A percentile compares a stretch with the other conserved stretches of the same genome.
phyloP scores from a whole-genome alignment of 176 grass and related monocot species.

The Rhynchospora breviuscula region DNA sequence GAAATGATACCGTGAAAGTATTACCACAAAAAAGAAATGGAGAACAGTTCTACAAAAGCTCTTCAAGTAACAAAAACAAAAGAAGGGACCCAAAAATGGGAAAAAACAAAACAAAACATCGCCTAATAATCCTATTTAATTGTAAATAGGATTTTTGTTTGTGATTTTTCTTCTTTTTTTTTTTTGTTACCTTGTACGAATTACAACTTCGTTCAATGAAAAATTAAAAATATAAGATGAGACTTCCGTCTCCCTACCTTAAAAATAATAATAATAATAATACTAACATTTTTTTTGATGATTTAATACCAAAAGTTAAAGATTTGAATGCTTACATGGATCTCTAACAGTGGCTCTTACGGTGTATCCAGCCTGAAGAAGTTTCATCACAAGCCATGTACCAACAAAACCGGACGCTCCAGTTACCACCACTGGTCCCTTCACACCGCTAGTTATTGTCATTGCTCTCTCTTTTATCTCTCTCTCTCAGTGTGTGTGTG shows the following conservation, averaged over 20 bases:
- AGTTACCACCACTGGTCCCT: slow-evolving; percentile 72
- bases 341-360: slow-evolving; percentile 75
- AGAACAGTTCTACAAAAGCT: neutral
- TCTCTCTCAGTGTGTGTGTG: neutral
- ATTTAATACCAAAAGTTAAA: neutral
- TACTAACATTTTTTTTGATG: too few species aligned
- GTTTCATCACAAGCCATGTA: slow-evolving; percentile 88
- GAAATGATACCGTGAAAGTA: too few species aligned
- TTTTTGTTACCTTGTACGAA: too few species aligned
- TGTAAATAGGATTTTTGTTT: too few species aligned
- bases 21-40: neutral
- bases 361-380: slow-evolving; percentile 60
- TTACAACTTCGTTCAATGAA: too few species aligned
- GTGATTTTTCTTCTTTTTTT: too few species aligned
- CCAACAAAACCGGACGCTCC: slow-evolving; percentile 71
- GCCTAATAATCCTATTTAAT: too few species aligned
- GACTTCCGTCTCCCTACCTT: too few species aligned
- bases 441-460: neutral
- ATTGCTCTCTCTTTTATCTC: slow-evolving; percentile 15
- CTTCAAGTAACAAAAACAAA: neutral
- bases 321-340: slow-evolving; percentile 30
- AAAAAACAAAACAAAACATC: neutral
- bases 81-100: neutral
- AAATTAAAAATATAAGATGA: too few species aligned
- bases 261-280: too few species aligned